phyloP scores from a whole-genome alignment of 2,329 filamentous ascomycete species.

The Atkinsonella texensis region DNA sequence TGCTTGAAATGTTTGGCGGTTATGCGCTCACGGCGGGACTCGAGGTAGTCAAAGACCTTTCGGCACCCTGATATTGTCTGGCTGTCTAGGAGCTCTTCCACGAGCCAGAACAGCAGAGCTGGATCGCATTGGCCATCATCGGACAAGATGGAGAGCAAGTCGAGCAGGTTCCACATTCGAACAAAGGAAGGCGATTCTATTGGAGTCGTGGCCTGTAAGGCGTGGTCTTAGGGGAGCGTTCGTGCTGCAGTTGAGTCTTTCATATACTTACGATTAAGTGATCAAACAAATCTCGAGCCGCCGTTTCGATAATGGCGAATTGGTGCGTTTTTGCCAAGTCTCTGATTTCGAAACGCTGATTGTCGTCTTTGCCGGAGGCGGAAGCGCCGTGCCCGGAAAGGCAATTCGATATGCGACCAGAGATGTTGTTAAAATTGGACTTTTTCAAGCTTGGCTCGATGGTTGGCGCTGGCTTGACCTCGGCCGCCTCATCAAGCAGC shows the following conservation, averaged over 20 bases:
- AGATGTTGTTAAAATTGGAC: slow-evolving; percentile 45
- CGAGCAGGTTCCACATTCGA: slow-evolving; percentile 84
- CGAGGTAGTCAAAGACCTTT: slow-evolving; percentile 86
- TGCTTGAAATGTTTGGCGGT: slow-evolving; percentile 69
- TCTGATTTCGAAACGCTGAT: slow-evolving; percentile 24
- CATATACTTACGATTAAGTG: slow-evolving; percentile 53
- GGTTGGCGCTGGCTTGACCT: slow-evolving; percentile 43
- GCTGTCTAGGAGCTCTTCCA: slow-evolving; percentile 91
- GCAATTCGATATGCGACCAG: slow-evolving; percentile 29
- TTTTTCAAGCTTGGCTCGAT: slow-evolving; percentile 69
- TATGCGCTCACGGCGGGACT: slow-evolving; percentile 81
- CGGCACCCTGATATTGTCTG: slow-evolving; percentile 89
- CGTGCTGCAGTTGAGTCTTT: too few species aligned
- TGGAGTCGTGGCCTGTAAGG: slow-evolving; percentile 52
- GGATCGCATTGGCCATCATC: slow-evolving; percentile 70
- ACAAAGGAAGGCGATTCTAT: slow-evolving; percentile 73
- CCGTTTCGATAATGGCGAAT: slow-evolving; percentile 69
- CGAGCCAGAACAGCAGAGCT: slow-evolving; percentile 74
- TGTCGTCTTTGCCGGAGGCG: slow-evolving; percentile 12
- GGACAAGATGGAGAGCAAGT: slow-evolving; percentile 79
- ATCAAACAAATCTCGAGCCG: slow-evolving; percentile 71
- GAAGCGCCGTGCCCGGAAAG: slow-evolving; percentile 16
- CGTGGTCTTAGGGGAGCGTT: background rate
- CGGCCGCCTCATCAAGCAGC: slow-evolving; percentile 46
- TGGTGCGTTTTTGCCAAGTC: slow-evolving; percentile 33